Evolutionary conservation across 1,139 yeast species (phyloP), one percentile per base, ranked within the genome.

Genomic region (Saccharomyces hybrid): DNA sequence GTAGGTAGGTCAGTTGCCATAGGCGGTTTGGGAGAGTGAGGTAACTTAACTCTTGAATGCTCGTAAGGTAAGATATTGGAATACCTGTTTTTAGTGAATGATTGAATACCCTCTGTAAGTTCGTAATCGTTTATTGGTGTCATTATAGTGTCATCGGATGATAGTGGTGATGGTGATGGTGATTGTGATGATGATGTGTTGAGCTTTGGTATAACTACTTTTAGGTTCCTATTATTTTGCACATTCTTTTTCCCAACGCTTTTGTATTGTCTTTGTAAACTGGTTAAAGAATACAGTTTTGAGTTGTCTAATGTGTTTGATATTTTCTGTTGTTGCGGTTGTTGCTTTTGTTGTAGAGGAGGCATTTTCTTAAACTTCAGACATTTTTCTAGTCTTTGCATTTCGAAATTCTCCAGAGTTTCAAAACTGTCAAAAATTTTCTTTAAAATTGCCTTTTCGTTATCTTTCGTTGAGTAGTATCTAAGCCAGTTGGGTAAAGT

Each of bases 41-140:
- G 61, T 69, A 80, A 71, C 58, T 77, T 79, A 16, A 89, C 96
- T 56, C 96, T 73, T 11, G 93, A 80, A 64, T 86, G 90, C 61
- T 86, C 93, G 68, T 81, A 88, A n/a, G 95, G 85, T 62, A 87
- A 78, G 51, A 88, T 85, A 66, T 88, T 90, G 58, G 86, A 83
- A 71, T 88, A 88, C 55, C 96, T 71, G 69, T 88, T 88, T 67
- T 88, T 83, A 59, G 77, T 75, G 34, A 90, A 89, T 51, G 77
- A 80, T 64, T 84, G 89, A 53, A 86, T 79, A 0, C 93, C 95
- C 49, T 82, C 78, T 1, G 85, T 81, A 50, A 84, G 73, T 55
- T 74, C 73, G 59, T 80, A 81, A 52, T 69, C 67, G 71, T 53
- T 73, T 66, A 53, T 66, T 61, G 57, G 75, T 57, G 61, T 68